phyloP scores from a whole-genome alignment of 1,139 yeast genomes.

The Debaryomyces udenii region DNA sequence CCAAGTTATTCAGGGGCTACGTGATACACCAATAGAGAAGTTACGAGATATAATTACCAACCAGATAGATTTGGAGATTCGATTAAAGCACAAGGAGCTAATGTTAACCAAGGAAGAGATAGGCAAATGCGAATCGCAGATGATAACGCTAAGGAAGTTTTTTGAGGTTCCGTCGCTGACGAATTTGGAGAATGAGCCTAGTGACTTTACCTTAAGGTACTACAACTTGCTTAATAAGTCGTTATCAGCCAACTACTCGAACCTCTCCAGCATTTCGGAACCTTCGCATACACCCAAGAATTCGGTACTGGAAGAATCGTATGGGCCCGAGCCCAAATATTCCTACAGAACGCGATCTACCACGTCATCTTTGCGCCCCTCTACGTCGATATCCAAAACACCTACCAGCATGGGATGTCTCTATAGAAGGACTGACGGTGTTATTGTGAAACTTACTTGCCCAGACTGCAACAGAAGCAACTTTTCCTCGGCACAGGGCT shows the following conservation, averaged over 20 bases:
- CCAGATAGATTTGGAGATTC: constrained; percentile 69
- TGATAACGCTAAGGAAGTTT: constrained; percentile 55
- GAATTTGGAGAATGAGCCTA: constrained; percentile 46
- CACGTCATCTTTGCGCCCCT: constrained; percentile 52
- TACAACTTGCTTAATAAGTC: constrained; percentile 42
- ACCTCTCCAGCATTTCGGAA: constrained; percentile 13
- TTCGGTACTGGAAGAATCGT: constrained; percentile 8
- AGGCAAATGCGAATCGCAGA: constrained; percentile 63
- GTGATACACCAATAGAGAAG: constrained; percentile 39
- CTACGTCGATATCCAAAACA: constrained; percentile 25
- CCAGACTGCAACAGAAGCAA: constrained; percentile 68
- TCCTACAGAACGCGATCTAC: constrained; percentile 53
- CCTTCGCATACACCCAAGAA: background rate
- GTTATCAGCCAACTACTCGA: constrained; percentile 34
- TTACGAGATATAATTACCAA: constrained; percentile 44
- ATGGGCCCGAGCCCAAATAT: constrained; percentile 19
- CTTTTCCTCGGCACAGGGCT: constrained; percentile 80
- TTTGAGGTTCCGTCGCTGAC: constrained; percentile 50
- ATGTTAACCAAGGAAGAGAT: constrained; percentile 62
- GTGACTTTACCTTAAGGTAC: constrained; percentile 53
- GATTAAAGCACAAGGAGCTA: constrained; percentile 70
- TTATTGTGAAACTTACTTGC: constrained; percentile 68
- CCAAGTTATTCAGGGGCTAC: constrained; percentile 27
- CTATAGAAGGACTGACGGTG: constrained; percentile 72
- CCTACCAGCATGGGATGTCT: constrained; percentile 55